Percentiles rank a stretch among this genome's conserved stretches.
Evolutionary conservation across 192 early-diverging fungal species (phyloP).

Genomic region (Coemansia sp.): DNA sequence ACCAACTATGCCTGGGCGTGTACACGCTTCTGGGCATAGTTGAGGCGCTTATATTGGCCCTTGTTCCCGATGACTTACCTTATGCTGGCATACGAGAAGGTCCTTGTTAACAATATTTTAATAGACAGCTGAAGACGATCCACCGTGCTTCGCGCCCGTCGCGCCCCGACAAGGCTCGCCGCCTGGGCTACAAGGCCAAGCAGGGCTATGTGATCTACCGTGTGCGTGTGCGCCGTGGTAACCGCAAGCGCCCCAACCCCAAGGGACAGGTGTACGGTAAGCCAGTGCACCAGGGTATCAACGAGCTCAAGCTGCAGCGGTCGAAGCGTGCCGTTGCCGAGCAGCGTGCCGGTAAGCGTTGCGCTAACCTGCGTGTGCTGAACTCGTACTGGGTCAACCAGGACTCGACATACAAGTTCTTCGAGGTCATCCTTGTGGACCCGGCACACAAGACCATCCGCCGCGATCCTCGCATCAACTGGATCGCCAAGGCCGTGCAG

Average conservation of each 20-base stretch:
- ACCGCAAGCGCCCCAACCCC: conserved; percentile 94
- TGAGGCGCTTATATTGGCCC: conserved; percentile 56
- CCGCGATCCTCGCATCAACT: conserved; percentile 98
- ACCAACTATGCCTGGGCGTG: conserved; percentile 38
- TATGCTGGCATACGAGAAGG: conserved; percentile 4
- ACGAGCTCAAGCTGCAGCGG: conserved; percentile 98
- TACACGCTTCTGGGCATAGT: conserved; percentile 27
- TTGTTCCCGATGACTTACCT: conserved; percentile 46
- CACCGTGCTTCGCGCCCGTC: conserved; percentile 98
- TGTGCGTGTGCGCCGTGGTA: conserved; percentile 97
- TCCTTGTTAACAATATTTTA: conserved; percentile 9
- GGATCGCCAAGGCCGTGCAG: conserved; percentile 97
- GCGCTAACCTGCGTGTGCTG: conserved; percentile 95
- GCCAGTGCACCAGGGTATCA: conserved; percentile 96
- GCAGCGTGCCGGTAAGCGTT: conserved; percentile 96
- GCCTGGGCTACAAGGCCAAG: conserved; percentile 99
- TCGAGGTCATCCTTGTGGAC: conserved; percentile 98
- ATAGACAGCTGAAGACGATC: conserved; percentile 95
- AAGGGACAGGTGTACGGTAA: conserved; percentile 99
- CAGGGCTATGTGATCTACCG: conserved; percentile 99
- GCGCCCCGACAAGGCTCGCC: conserved; percentile 98
- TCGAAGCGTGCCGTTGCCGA: conserved; percentile 92
- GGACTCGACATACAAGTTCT: conserved; percentile 99
- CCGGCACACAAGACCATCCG: conserved; percentile 98
- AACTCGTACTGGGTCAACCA: conserved; percentile 99